Conservation (phyloP, 1,284 basidiomycete species). For the Stereum hirsutum region DNA sequence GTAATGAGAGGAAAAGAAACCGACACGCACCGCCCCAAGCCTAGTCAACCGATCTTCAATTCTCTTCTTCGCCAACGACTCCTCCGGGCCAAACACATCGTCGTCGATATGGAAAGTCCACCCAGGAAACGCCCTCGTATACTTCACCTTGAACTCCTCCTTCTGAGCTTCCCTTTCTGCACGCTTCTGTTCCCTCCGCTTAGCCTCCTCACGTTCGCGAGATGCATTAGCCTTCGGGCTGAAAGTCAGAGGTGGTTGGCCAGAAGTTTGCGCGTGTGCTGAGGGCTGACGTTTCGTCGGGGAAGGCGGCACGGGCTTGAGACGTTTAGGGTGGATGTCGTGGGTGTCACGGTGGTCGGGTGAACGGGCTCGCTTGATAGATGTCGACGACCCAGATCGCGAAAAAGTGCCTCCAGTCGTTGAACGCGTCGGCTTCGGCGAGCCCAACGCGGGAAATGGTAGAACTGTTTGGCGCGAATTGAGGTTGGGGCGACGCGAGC, state of each 20-base stretch:
- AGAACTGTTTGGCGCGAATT: slow-evolving; percentile 10
- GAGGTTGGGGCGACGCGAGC: slow-evolving; percentile 27
- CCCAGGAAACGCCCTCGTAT: slow-evolving; percentile 74
- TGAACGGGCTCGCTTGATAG: slow-evolving; percentile 52
- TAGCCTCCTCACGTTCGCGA: slow-evolving; percentile 12
- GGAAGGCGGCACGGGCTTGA: slow-evolving; percentile 20
- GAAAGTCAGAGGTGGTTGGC: too few species aligned
- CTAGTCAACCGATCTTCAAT: slow-evolving; percentile 48
- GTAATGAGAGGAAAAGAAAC: slow-evolving; percentile 4
- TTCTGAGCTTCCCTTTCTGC: slow-evolving; percentile 51
- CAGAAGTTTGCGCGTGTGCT: too few species aligned
- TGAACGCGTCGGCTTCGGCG: slow-evolving; percentile 6
- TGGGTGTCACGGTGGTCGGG: slow-evolving; percentile 40
- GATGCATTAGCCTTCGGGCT: too few species aligned
- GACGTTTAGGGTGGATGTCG: slow-evolving; percentile 22
- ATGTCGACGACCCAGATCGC: slow-evolving; percentile 12
- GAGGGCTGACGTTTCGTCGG: too few species aligned
- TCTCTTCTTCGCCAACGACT: slow-evolving; percentile 29
- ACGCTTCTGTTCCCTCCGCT: slow-evolving; percentile 29
- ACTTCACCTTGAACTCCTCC: slow-evolving; percentile 77
- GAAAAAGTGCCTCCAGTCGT: too few species aligned
- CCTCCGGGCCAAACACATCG: slow-evolving; percentile 44
- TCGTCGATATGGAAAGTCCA: slow-evolving; percentile 85
- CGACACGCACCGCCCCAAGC: slow-evolving; percentile 69
- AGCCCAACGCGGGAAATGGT: slow-evolving; percentile 7